Conservation (phyloP, 176 grass and related monocot genomes). For the Rhynchospora tenuis region DNA sequence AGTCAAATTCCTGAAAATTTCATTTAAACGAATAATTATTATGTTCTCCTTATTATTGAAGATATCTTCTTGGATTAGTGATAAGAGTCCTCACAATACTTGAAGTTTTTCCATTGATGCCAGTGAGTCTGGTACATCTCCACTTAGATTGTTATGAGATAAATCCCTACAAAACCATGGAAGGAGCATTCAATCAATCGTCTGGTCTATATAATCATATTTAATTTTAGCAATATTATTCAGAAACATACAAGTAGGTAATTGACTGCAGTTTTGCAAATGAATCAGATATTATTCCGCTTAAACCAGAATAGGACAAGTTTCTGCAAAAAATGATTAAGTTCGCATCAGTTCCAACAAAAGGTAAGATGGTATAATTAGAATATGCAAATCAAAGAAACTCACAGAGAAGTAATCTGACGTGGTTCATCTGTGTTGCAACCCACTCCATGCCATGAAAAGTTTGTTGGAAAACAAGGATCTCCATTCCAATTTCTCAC, state of each 20-base stretch:
- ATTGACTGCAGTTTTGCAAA: not conserved
- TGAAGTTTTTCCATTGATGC: constrained; percentile 34
- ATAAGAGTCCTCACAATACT: not conserved
- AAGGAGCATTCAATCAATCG: not conserved
- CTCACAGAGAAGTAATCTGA: constrained; percentile 51
- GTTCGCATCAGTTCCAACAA: constrained; percentile 9
- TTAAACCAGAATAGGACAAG: constrained; percentile 5
- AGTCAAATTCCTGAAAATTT: not conserved
- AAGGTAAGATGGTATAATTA: not conserved
- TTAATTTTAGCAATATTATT: not conserved
- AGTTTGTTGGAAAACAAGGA: constrained; percentile 46
- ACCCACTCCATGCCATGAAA: constrained; percentile 49
- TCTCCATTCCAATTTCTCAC: constrained; percentile 74
- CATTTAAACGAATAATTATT: too few species aligned
- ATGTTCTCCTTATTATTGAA: too few species aligned
- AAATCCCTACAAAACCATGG: constrained; percentile 33
- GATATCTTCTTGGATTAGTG: too few species aligned
- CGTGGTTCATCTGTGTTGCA: constrained; percentile 28
- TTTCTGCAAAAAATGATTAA: constrained; percentile 31
- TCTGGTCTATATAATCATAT: not conserved
- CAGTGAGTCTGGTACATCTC: constrained; percentile 51
- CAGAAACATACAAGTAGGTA: not conserved
- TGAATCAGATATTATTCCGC: not conserved
- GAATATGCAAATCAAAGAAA: not conserved
- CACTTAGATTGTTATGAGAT: constrained; percentile 63